Conservation (phyloP, 1,139 yeast species). For the Yamadazyma songkhlaensis region DNA sequence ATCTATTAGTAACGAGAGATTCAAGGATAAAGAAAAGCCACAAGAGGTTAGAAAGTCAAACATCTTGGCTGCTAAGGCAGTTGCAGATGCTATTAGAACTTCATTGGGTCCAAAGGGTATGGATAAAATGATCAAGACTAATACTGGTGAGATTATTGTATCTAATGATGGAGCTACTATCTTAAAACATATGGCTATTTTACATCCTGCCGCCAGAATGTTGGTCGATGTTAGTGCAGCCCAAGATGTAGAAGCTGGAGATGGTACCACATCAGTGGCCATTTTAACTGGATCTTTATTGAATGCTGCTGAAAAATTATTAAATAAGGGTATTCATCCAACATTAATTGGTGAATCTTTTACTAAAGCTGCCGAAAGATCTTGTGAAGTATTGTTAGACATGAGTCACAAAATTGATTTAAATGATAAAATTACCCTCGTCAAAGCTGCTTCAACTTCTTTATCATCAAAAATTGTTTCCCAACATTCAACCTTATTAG, state of each 20-base stretch:
- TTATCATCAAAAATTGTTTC: constrained; percentile 93
- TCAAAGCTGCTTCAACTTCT: constrained; percentile 93
- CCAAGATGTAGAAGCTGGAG: constrained; percentile 98
- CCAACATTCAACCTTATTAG: constrained; percentile 78
- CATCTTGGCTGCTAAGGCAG: constrained; percentile 94
- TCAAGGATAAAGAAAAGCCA: constrained; percentile 94
- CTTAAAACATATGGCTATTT: constrained; percentile 92
- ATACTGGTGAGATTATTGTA: constrained; percentile 87
- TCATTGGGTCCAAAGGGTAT: constrained; percentile 98
- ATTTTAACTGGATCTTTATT: constrained; percentile 90
- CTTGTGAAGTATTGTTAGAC: constrained; percentile 79
- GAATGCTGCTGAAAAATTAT: constrained; percentile 90
- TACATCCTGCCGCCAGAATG: constrained; percentile 99
- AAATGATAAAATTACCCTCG: constrained; percentile 73
- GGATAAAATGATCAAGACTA: constrained; percentile 98
- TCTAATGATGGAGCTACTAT: constrained; percentile 98
- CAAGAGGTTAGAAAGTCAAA: constrained; percentile 94
- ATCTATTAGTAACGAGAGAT: constrained; percentile 72
- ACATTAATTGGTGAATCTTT: constrained; percentile 92
- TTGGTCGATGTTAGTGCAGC: constrained; percentile 96
- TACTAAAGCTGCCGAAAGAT: constrained; percentile 86
- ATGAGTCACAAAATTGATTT: constrained; percentile 81
- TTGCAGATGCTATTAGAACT: constrained; percentile 96
- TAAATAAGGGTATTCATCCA: constrained; percentile 93
- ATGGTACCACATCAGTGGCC: constrained; percentile 97